Conservation (phyloP, 2,329 filamentous ascomycete genomes). For the Diaporthe citri region DNA sequence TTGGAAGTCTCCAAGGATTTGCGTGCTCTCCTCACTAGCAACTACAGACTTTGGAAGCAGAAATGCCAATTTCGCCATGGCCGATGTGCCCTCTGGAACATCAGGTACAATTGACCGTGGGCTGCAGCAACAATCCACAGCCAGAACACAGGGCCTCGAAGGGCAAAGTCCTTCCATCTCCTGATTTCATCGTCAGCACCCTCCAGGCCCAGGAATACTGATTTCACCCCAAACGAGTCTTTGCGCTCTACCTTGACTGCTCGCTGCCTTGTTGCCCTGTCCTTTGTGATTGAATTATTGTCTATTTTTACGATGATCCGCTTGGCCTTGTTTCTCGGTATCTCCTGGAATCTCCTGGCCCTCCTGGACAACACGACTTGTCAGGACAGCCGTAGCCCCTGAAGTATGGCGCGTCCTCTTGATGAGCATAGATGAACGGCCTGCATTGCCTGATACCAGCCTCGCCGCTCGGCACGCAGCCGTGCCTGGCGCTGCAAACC, state of each 20-base stretch:
- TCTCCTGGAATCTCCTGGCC: neutral
- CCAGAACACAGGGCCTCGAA: neutral
- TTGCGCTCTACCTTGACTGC: neutral
- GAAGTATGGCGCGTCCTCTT: neutral
- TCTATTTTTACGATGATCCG: neutral
- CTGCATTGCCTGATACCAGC: neutral
- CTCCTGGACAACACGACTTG: neutral
- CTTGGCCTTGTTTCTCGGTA: neutral
- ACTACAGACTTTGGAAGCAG: neutral
- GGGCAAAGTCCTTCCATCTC: neutral
- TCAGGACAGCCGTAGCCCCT: neutral
- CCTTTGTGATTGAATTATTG: neutral
- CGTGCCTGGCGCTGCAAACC: neutral
- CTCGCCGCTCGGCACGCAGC: conserved; percentile 5
- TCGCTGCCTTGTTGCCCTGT: neutral
- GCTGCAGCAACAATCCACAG: neutral
- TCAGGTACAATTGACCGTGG: neutral
- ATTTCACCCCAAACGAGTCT: neutral
- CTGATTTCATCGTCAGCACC: neutral
- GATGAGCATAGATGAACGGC: neutral
- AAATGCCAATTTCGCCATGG: neutral
- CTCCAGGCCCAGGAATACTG: neutral
- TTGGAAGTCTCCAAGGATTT: neutral
- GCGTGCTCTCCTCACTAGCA: neutral
- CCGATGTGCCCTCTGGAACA: neutral